These are phyloP conservation scores for Hypoxylon fragiforme DNA, from an alignment of 495 filamentous ascomycete genomes.

Conservation along the genomic window DNA sequence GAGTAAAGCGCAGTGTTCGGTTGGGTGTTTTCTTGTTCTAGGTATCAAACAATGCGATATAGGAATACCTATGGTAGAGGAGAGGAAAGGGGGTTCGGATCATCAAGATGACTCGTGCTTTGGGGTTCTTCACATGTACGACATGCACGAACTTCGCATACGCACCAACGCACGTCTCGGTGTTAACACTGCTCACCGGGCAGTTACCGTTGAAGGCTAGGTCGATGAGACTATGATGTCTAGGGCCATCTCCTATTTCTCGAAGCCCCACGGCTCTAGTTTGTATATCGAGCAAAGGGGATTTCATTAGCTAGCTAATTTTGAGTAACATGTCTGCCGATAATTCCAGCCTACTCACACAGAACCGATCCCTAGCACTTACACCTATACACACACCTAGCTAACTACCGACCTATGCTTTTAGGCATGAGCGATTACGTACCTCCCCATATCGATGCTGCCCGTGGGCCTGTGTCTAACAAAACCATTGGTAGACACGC, in stretches of 20 bases:
- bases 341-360: too few relatives aligned
- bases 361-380: too few relatives aligned
- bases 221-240: slow-evolving; percentile 70
- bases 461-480: slow-evolving; percentile 60
- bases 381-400: too few relatives aligned
- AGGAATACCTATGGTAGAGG: too few relatives aligned
- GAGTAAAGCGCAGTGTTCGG: too few relatives aligned
- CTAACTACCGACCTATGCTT: too few relatives aligned
- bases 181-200: slow-evolving; percentile 59
- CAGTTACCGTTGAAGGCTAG: slow-evolving; percentile 71
- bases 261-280: slow-evolving; percentile 64
- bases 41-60: too few relatives aligned
- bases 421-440: slow-evolving; percentile 8
- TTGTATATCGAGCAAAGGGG: slow-evolving; percentile 37
- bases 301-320: not conserved
- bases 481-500: slow-evolving; percentile 67
- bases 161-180: slow-evolving; percentile 55
- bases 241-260: slow-evolving; percentile 56
- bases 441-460: slow-evolving; percentile 54
- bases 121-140: slow-evolving; percentile 63
- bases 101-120: slow-evolving; percentile 66
- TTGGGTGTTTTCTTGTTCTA: too few relatives aligned
- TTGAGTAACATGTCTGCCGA: too few relatives aligned
- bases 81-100: slow-evolving; percentile 40
- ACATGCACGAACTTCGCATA: slow-evolving; percentile 63